Percentiles rank a stretch among this genome's conserved stretches.
These are phyloP conservation scores for Millerozyma miso DNA, from an alignment of 805 yeast genomes.

Conservation along the genomic window DNA sequence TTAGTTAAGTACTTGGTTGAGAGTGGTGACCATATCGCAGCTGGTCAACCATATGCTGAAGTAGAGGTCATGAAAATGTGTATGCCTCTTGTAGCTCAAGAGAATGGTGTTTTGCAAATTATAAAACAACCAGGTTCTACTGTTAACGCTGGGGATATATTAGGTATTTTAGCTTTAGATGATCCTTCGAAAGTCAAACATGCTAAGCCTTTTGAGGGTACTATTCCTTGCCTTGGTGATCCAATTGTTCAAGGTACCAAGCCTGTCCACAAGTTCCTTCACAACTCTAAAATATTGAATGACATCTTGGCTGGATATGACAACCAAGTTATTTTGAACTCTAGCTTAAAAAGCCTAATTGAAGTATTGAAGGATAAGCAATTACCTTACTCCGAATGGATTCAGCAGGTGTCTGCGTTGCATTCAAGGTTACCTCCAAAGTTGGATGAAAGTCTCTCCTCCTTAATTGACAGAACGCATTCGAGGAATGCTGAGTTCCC, in stretches of 20 bases:
- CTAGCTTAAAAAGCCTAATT: constrained; percentile 69
- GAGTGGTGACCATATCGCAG: constrained; percentile 85
- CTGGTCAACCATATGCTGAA: constrained; percentile 96
- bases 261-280: constrained; percentile 70
- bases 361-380: constrained; percentile 72
- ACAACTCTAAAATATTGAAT: constrained; percentile 55
- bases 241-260: constrained; percentile 81
- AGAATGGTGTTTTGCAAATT: constrained; percentile 86
- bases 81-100: constrained; percentile 94
- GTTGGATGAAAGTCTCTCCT: constrained; percentile 63
- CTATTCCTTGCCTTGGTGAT: constrained; percentile 82
- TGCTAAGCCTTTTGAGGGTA: constrained; percentile 92
- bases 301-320: constrained; percentile 90
- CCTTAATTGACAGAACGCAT: constrained; percentile 61
- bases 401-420: constrained; percentile 76
- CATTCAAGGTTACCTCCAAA: constrained; percentile 84
- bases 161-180: constrained; percentile 90
- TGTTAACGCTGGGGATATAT: constrained; percentile 91
- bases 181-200: constrained; percentile 97
- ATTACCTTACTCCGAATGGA: constrained; percentile 94
- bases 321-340: constrained; percentile 89
- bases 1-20: constrained; percentile 90
- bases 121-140: constrained; percentile 99
- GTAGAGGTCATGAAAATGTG: constrained; percentile 99
- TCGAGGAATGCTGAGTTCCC: constrained; percentile 85